Base-by-base conservation (phyloP, 129 eudicot species). In the Dittrichia graveolens region DNA sequence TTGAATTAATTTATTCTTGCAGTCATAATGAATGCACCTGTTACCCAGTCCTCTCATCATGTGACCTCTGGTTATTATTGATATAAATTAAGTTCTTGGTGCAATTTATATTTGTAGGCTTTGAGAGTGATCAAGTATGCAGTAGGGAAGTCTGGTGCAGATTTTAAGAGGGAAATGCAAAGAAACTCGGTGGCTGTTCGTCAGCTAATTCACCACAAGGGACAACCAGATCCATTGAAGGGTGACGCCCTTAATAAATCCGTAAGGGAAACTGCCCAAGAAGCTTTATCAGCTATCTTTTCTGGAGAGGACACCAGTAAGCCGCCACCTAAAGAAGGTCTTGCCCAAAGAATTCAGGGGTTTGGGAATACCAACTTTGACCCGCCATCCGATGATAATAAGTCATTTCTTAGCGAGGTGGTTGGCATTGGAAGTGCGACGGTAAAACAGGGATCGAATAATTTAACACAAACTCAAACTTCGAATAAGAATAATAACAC, bases 81-180 rank as follows among this genome's bases (percentile, higher is more conserved):
- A 40, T 18, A 0, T 24, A n/a, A 18, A 10, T 3, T 16, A 6
- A 11, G 0, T 55, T 38, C 14, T 60, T 46, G 83, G 59, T 73
- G 40, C 45, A 18, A 60, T 39, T 31, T 39, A 39, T 15, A 44
- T 76, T 34, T 80, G 48, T 74, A 94, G 98, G 98, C 95, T 46
- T 75, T 94, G 64, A 87, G 98, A 71, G 78, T 90, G 70, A 94
- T 94, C 73, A 94, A 94, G 83, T 94, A 90, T 84, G 86, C 91
- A 9, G 96, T 94, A 61, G 96, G 93, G 42, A 94, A 94, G 83
- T 88, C 97, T 3, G 96, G 98, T 73, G 83, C 85, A n/a, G 98
- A 94, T 80, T 94, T 94, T 56, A 87, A 87, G 85, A 89, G 95
- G 78, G 98, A 92, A 80, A 87, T 92, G 89, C 96, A 89, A 74